These are phyloP conservation scores for Amanita rimosa DNA, from an alignment of 768 basidiomycete genomes.

Conservation along the genomic window DNA sequence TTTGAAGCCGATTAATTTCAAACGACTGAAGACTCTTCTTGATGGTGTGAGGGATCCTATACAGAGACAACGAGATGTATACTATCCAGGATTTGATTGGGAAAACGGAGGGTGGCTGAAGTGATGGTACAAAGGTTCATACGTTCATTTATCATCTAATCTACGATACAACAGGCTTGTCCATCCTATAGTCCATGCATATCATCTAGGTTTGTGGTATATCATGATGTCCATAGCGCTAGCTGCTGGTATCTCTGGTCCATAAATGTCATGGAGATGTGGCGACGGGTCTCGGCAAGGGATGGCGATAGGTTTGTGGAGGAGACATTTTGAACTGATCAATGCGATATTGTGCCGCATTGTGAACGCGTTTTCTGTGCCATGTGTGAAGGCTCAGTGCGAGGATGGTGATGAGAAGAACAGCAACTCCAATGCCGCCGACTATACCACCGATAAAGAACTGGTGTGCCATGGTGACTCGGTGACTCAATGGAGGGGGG, in stretches of 20 bases:
- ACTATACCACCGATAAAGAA: neutral
- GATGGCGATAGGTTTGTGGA: neutral
- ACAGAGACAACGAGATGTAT: conserved; percentile 42
- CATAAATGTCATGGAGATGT: neutral
- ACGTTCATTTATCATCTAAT: neutral
- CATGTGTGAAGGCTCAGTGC: neutral
- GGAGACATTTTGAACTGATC: neutral
- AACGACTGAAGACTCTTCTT: conserved; percentile 46
- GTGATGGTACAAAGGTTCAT: neutral
- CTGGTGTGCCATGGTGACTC: neutral
- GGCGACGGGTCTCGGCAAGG: neutral
- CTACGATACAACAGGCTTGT: neutral
- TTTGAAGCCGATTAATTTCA: conserved; percentile 74
- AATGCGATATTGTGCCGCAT: neutral
- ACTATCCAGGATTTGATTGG: conserved; percentile 42
- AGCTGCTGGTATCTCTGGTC: neutral
- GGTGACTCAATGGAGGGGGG: neutral
- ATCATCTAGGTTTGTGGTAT: neutral
- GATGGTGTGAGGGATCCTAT: conserved; percentile 42
- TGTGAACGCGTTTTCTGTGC: neutral
- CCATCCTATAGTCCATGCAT: neutral
- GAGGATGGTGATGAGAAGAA: neutral
- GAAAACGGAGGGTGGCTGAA: conserved; percentile 55
- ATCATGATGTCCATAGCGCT: neutral
- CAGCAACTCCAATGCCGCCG: neutral